A percentile compares a stretch with the other conserved stretches of the same genome.
These are phyloP conservation scores for Cladorrhinum sp. DNA, from an alignment of 2,329 filamentous ascomycete genomes.

Conservation along the genomic window DNA sequence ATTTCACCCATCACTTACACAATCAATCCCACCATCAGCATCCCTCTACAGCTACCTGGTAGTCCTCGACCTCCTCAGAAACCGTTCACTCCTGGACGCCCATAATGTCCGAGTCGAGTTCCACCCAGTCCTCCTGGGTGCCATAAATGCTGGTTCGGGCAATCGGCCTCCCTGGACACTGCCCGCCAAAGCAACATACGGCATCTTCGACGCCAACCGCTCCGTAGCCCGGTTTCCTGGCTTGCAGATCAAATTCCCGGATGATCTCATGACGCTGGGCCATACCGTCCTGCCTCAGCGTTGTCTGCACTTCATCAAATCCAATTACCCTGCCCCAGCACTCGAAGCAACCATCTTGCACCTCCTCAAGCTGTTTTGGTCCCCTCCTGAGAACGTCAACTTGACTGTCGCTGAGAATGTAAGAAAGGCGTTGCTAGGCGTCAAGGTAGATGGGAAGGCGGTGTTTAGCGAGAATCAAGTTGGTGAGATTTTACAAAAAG, in stretches of 20 bases:
- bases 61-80: conserved; percentile 56
- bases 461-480: conserved; percentile 54
- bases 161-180: conserved; percentile 74
- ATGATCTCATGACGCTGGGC: conserved; percentile 42
- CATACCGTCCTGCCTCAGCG: conserved; percentile 58
- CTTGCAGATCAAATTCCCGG: conserved; percentile 37
- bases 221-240: conserved; percentile 39
- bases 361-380: conserved; percentile 62
- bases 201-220: conserved; percentile 40
- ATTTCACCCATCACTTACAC: not conserved
- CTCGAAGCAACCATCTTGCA: conserved; percentile 54
- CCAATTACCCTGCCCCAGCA: conserved; percentile 44
- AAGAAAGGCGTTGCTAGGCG: conserved; percentile 21
- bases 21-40: conserved; percentile 42
- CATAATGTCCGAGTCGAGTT: conserved; percentile 64
- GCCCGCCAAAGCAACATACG: conserved; percentile 63
- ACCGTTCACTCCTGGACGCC: conserved; percentile 50
- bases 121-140: conserved; percentile 69
- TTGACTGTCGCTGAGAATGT: conserved; percentile 41
- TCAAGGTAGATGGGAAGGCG: not conserved
- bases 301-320: conserved; percentile 64
- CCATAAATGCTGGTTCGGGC: conserved; percentile 60
- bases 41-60: conserved; percentile 60
- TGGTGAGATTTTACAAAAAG: conserved; percentile 51
- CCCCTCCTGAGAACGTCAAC: conserved; percentile 50